Evolutionary conservation across 2,329 filamentous ascomycete species (phyloP).

Genomic region (Pseudogymnoascus sp.): DNA sequence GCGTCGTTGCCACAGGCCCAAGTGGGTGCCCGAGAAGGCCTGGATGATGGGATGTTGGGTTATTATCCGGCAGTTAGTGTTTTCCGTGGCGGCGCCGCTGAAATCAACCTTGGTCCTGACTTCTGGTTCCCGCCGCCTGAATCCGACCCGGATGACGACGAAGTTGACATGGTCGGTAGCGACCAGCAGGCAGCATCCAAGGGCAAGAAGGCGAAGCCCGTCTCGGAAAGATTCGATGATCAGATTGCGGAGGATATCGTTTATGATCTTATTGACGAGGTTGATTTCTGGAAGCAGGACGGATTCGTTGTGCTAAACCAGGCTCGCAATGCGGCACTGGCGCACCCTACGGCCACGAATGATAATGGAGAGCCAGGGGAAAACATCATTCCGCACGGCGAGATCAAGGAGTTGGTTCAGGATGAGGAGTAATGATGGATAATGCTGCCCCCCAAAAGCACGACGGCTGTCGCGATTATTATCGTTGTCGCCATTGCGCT

Average conservation of each 20-base stretch:
- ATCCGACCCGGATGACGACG: slow-evolving; percentile 35
- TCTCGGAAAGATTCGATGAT: slow-evolving; percentile 77
- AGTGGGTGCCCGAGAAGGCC: slow-evolving; percentile 70
- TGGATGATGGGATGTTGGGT: slow-evolving; percentile 90
- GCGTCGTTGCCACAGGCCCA: slow-evolving; percentile 68
- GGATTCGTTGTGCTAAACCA: slow-evolving; percentile 35
- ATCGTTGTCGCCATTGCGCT: neutral
- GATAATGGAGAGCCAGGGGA: slow-evolving; percentile 36
- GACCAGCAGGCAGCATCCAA: slow-evolving; percentile 26
- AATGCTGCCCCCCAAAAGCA: neutral
- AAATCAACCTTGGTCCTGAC: slow-evolving; percentile 88
- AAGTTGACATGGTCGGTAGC: slow-evolving; percentile 42
- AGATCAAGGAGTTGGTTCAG: slow-evolving; percentile 59
- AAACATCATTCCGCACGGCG: slow-evolving; percentile 31
- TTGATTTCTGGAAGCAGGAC: slow-evolving; percentile 79
- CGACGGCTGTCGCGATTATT: neutral
- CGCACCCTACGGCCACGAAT: slow-evolving; percentile 18
- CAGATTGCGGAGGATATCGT: slow-evolving; percentile 92
- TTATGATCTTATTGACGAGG: slow-evolving; percentile 89
- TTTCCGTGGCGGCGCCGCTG: slow-evolving; percentile 82
- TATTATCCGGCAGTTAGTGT: slow-evolving; percentile 93
- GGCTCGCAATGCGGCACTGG: neutral
- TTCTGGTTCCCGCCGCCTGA: slow-evolving; percentile 81
- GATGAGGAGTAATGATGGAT: slow-evolving; percentile 39
- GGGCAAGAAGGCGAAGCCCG: slow-evolving; percentile 41